Percentiles rank a stretch among this genome's conserved stretches.
phyloP scores from a whole-genome alignment of 768 basidiomycete species.

The Suillus bovinus region DNA sequence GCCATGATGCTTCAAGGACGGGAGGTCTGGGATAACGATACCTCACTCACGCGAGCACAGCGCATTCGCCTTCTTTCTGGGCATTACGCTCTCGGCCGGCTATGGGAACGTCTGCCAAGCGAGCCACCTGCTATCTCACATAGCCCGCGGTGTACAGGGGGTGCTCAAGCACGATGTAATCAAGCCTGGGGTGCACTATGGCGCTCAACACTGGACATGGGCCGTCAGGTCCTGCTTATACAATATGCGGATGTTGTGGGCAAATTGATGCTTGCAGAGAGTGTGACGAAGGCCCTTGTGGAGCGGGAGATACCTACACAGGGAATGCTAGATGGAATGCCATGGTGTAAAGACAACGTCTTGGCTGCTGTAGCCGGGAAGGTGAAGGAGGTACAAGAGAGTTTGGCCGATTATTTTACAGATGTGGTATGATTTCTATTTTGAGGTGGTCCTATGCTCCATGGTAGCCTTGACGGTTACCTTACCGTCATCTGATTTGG shows the following conservation, averaged over 20 bases:
- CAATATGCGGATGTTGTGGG: constrained; percentile 47
- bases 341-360: constrained; percentile 45
- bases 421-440: constrained; percentile 34
- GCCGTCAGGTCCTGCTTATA: constrained; percentile 39
- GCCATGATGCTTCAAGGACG: constrained; percentile 53
- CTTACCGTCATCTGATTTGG: neutral
- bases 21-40: constrained; percentile 48
- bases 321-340: constrained; percentile 43
- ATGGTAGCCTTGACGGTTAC: neutral
- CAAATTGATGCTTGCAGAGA: constrained; percentile 48
- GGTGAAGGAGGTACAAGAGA: constrained; percentile 48
- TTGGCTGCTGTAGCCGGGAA: constrained; percentile 43
- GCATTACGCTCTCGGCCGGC: constrained; percentile 47
- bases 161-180: constrained; percentile 41
- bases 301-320: constrained; percentile 43
- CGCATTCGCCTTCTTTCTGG: constrained; percentile 54
- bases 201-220: constrained; percentile 42
- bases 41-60: constrained; percentile 47
- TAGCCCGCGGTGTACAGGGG: constrained; percentile 39
- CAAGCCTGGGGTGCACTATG: constrained; percentile 48
- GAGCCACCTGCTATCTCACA: constrained; percentile 46
- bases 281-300: constrained; percentile 45
- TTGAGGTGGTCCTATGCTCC: neutral
- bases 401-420: constrained; percentile 46
- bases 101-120: constrained; percentile 44